phyloP scores from a whole-genome alignment of 2,329 filamentous ascomycete genomes.

The Huntiella moniliformis region DNA sequence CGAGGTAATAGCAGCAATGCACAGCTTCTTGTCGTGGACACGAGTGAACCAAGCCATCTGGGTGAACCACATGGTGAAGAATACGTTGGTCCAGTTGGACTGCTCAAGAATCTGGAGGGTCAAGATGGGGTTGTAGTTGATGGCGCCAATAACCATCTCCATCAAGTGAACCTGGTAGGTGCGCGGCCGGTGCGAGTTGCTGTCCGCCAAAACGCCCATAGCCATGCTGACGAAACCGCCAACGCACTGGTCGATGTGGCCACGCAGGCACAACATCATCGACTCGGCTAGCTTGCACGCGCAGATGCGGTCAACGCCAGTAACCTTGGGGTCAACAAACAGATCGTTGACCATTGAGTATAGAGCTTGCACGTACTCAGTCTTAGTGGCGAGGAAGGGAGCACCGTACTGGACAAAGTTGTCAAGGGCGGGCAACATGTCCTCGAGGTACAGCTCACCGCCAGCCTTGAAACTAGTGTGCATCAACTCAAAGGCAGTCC shows the following conservation, averaged over 20 bases:
- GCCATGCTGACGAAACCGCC: constrained; percentile 76
- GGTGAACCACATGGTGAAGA: constrained; percentile 96
- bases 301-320: constrained; percentile 85
- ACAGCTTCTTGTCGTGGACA: constrained; percentile 97
- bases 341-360: constrained; percentile 91
- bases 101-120: constrained; percentile 73
- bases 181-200: constrained; percentile 69
- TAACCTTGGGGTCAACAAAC: constrained; percentile 81
- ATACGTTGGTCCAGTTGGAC: constrained; percentile 93
- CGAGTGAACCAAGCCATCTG: constrained; percentile 85
- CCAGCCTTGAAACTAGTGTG: constrained; percentile 95
- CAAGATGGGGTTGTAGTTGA: constrained; percentile 88
- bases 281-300: constrained; percentile 95
- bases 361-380: constrained; percentile 69
- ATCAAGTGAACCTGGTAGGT: constrained; percentile 90
- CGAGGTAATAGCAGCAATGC: constrained; percentile 78
- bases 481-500: constrained; percentile 93
- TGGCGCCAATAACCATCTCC: constrained; percentile 96
- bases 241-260: constrained; percentile 72
- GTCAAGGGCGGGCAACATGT: constrained; percentile 94
- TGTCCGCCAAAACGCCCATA: constrained; percentile 59
- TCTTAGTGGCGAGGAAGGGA: constrained; percentile 61
- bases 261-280: constrained; percentile 86
- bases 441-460: constrained; percentile 90
- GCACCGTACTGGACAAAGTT: constrained; percentile 94